Evolutionary conservation across 257 asterid genomes (phyloP), one percentile per base, ranked within the genome.

Genomic region (Leonotis leonurus): DNA sequence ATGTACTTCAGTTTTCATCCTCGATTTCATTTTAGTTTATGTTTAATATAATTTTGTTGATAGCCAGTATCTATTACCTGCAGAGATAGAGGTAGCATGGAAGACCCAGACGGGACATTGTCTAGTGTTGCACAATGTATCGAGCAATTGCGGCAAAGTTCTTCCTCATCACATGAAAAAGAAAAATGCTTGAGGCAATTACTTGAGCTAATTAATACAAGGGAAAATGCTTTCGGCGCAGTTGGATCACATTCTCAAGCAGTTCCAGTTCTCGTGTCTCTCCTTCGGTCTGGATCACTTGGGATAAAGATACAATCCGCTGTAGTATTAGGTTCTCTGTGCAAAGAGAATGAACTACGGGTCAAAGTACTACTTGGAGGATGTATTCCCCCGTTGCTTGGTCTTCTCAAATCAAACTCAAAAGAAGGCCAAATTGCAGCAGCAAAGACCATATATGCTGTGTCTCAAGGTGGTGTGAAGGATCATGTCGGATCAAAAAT

Each of bases 221-320:
- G 96, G 29, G 95, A 83, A 69, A 87, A 80, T 72, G 99, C 96
- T 68, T 92, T 92, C 56, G 80, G 96, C 67, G 99, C 97, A 39
- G 97, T 93, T 65, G 97, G 95, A 63, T 89, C 99, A 49, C 99
- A 93, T 79, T 93, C 99, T 67, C 99, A 93, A 75, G 99, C 99
- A 32, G 99, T 93, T 72, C 99, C 99, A n/a, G 97, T 93, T 36
- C 97, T 93, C 8, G 99, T 93, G 20, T 93, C 99, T 41, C 95
- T 89, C 66, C 94, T 93, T 56, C 94, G 99, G 64, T 87, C 99
- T 22, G 99, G 97, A 65, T 85, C 97, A 56, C 80, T 85, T 27
- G 95, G 85, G 70, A 85, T 89, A 66, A 93, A 93, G 84, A 83
- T 87, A 75, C 94, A 85, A 73, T 90, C 99, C 51, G 99, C 96